Conservation (phyloP, 1,284 basidiomycete genomes). For the Calocybe gambosa region DNA sequence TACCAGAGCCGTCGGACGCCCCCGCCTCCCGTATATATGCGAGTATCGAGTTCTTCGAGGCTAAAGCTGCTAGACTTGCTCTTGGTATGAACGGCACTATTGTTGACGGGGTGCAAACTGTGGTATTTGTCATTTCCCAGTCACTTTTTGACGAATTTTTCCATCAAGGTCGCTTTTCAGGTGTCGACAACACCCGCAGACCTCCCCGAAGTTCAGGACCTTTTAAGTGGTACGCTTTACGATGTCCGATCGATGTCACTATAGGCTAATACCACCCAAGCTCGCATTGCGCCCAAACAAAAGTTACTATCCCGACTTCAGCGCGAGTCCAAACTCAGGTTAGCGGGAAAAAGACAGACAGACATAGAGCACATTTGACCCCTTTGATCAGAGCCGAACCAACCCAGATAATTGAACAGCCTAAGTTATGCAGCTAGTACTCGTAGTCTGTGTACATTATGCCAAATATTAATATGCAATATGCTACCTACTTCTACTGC, state of each 20-base stretch:
- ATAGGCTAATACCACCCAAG: not conserved
- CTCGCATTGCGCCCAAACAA: not conserved
- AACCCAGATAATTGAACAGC: not conserved
- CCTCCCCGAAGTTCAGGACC: not conserved
- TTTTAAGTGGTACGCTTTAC: not conserved
- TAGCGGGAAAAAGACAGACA: not conserved
- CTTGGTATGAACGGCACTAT: not conserved
- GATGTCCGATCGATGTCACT: not conserved
- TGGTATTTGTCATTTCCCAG: not conserved
- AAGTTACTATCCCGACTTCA: not conserved
- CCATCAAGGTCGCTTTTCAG: not conserved
- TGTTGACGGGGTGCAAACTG: not conserved
- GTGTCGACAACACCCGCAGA: not conserved
- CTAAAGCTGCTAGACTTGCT: not conserved
- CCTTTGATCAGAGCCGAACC: not conserved
- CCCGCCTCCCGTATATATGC: not conserved
- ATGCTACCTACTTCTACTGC: too few species aligned
- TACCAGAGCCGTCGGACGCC: not conserved
- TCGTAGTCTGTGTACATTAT: not conserved
- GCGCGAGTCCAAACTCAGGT: not conserved
- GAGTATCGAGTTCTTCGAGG: not conserved
- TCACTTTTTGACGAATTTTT: not conserved
- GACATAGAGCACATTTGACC: slow-evolving; percentile 1
- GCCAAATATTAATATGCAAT: too few species aligned
- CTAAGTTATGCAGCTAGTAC: not conserved